Base-by-base conservation (phyloP, 306 rosid genomes). In the Alnus rubra region DNA sequence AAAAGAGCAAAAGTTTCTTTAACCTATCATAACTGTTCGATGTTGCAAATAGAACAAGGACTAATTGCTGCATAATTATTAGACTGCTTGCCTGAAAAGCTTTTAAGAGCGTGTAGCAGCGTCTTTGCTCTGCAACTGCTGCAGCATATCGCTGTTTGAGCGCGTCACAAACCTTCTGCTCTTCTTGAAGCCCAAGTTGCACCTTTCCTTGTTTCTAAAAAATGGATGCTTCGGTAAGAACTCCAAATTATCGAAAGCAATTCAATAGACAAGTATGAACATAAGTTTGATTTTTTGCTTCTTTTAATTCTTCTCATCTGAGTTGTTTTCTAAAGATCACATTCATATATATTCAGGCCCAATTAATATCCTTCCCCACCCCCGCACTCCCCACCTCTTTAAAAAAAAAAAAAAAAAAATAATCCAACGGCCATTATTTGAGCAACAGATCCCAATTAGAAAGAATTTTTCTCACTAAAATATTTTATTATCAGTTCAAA, bases 121-220 rank as follows among this genome's bases (percentile, higher is more conserved):
- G 96, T 76, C 89, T 90, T 77, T 89, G 96, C 77, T 87, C 88
- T 50, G 96, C 91, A 12, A 70, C 80, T 53, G 84, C 90, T 73
- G 87, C 88, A 79, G 88, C 84, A 81, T 90, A 82, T 79, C 71
- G 86, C 74, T 79, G 86, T 76, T 91, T 93, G 39, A 93, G 82
- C 75, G 87, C 90, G 69, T 84, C 78, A 69, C 84, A 87, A 68
- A 65, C 76, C 80, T 65, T 87, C 85, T 89, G 92, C 86, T 91
- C 94, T 80, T 90, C 91, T 83, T 74, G 84, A 71, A 87, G 84
- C 69, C 90, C 92, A 73, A 77, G 74, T 75, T 82, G 87, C 80
- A 91, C 93, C 84, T 82, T 95, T 78, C 64, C 88, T 73, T 88
- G 96, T 79, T 95, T 95, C 99, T 90, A 86, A 71, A 42, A 80